Evolutionary conservation across 129 eudicot species (phyloP).

Genomic region (Kitagawia praeruptora): DNA sequence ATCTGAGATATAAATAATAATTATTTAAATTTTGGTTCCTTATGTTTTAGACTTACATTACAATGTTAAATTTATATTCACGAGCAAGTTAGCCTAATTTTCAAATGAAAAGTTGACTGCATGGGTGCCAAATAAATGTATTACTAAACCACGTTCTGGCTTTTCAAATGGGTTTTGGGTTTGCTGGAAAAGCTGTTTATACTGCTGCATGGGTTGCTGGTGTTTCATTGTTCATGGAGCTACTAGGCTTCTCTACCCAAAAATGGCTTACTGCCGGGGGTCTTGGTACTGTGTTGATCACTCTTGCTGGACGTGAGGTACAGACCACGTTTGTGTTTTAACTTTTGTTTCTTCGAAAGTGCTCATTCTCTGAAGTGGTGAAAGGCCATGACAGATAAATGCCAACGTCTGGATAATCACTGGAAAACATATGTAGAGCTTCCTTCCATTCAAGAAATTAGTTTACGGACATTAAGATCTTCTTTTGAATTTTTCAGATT

Average conservation of each 20-base stretch:
- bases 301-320: constrained; percentile 94
- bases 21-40: neutral
- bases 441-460: neutral
- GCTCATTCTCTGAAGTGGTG: neutral
- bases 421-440: neutral
- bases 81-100: neutral
- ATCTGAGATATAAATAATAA: neutral
- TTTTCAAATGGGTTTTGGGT: constrained; percentile 68
- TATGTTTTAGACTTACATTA: neutral
- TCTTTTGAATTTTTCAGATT: constrained; percentile 38
- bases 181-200: constrained; percentile 79
- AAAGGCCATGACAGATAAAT: neutral
- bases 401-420: neutral
- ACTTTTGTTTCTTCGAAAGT: neutral
- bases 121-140: neutral
- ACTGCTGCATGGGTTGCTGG: constrained; percentile 83
- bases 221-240: constrained; percentile 78
- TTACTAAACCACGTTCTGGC: neutral
- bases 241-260: constrained; percentile 84
- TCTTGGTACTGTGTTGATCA: constrained; percentile 77
- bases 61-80: neutral
- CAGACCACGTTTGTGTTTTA: neutral
- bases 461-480: neutral
- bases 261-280: constrained; percentile 93
- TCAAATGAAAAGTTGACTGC: neutral